phyloP scores from a whole-genome alignment of 1,139 yeast species.

The Suhomyces terraborum region DNA sequence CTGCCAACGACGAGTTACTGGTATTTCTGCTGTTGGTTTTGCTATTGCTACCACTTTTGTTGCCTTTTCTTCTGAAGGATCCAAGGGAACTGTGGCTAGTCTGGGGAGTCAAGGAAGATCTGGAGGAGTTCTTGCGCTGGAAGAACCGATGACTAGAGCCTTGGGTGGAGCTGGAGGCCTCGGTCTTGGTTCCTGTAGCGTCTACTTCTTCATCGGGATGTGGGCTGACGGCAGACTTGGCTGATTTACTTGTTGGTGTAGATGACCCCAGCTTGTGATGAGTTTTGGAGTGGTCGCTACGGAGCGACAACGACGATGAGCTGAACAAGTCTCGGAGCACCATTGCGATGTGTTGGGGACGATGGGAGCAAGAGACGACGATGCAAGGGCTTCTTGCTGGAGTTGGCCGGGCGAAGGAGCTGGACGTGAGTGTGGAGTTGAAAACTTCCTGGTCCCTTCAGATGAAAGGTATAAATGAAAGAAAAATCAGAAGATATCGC shows the following conservation, averaged over 20 bases:
- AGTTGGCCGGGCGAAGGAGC: not conserved
- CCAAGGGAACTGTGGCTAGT: conserved; percentile 13
- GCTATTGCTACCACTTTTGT: not conserved
- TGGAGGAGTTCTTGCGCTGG: conserved; percentile 12
- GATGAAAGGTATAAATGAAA: not conserved
- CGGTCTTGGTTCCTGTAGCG: not conserved
- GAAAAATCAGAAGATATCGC: not conserved
- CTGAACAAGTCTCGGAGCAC: conserved; percentile 17
- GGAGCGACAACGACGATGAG: conserved; percentile 13
- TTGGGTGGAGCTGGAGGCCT: not conserved
- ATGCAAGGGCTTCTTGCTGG: too few species aligned
- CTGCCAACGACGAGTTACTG: conserved; percentile 2
- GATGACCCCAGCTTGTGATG: not conserved
- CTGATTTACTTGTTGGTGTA: too few species aligned
- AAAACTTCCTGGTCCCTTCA: not conserved
- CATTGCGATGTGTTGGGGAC: too few species aligned
- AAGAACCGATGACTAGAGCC: conserved; percentile 12
- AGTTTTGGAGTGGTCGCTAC: not conserved
- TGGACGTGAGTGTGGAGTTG: too few species aligned
- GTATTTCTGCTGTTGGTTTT: not conserved
- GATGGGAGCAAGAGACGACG: too few species aligned
- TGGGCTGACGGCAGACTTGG: not conserved
- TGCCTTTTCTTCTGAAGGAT: conserved; percentile 1
- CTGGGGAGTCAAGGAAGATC: conserved; percentile 16
- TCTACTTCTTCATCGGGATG: not conserved